phyloP scores from a whole-genome alignment of 192 early-diverging fungal genomes.

The Entomortierella lignicola region DNA sequence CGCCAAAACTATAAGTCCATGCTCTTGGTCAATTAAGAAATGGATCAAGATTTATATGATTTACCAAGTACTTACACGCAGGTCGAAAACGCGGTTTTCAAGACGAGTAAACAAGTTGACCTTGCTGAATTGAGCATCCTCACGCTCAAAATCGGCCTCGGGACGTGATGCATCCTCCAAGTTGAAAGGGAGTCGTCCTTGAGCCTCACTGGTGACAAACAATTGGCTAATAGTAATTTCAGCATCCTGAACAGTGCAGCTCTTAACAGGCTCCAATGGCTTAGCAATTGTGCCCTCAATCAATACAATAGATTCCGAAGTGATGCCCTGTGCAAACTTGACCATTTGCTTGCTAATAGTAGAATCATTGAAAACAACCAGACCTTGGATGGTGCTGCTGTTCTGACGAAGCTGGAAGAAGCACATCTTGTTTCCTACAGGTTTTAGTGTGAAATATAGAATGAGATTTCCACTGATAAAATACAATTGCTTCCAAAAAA shows the following conservation, averaged over 20 bases:
- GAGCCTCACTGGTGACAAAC: conserved; percentile 78
- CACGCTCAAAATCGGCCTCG: conserved; percentile 78
- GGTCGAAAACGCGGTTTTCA: conserved; percentile 94
- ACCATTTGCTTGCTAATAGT: conserved; percentile 95
- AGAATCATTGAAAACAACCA: conserved; percentile 76
- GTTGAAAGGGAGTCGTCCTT: conserved; percentile 86
- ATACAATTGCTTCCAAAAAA: no score
- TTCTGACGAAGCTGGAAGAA: conserved; percentile 93
- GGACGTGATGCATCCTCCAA: conserved; percentile 93
- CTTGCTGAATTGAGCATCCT: conserved; percentile 73
- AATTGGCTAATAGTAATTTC: conserved; percentile 84
- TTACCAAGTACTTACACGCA: conserved; percentile 75
- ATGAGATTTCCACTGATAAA: neutral
- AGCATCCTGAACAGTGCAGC: conserved; percentile 92
- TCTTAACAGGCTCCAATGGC: conserved; percentile 86
- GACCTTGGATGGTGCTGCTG: conserved; percentile 89
- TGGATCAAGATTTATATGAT: no score
- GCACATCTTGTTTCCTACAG: conserved; percentile 80
- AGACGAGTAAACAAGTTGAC: conserved; percentile 93
- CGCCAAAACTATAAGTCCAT: no score
- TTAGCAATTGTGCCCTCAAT: conserved; percentile 85
- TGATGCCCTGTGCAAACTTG: conserved; percentile 82
- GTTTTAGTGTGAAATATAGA: no score
- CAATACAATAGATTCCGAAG: conserved; percentile 87
- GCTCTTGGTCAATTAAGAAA: neutral